Evolutionary conservation across 2,329 filamentous ascomycete genomes (phyloP), one percentile per base, ranked within the genome.

Genomic region (Exophiala lecanii-corni): DNA sequence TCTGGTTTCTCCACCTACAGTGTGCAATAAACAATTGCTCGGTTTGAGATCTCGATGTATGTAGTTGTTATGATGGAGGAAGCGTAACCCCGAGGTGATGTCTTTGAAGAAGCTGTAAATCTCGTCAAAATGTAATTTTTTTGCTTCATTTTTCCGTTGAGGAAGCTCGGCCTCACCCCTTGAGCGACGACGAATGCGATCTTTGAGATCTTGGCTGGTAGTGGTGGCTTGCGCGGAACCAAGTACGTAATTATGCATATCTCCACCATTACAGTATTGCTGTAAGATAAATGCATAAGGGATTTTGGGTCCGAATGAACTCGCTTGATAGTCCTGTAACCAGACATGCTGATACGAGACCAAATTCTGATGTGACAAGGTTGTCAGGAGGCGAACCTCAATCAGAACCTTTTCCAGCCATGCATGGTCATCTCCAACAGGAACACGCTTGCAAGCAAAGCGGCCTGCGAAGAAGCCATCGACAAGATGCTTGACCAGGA

Each of bases 101-200:
- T 98, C 92, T 58, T 84, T 86, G 71, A 98, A 98, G 50, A 97
- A 85, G 0, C 89, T 94, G 64, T 94, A 96, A 17, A 98, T 97
- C 57, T 97, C 86, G 47, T 97, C 91, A 47, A 96, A 86, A 0
- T 79, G 74, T 33, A 87, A 73, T 19, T 67, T 74, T 23, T 78
- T 74, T 6, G 73, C 72, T 3, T 71, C 66, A 19, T 56, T 65
- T 4, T 38, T 31, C 13, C 44, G 41, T 9, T 39, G 39, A 23
- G 45, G 48, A 1, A 73, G 70, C 32, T 94, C 87, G 2, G 76
- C 62, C 32, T 88, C 80, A 1, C 87, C 87, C 57, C 81, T 87
- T 2, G 92, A 96, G 41, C 81, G 79, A 39, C 91, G 78, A 34
- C 92, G 79, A 60, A 94, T 79, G 40, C 86, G 85, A 5, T 89